Base-by-base conservation (phyloP, 306 rosid genomes). In the Coriaria nepalensis region DNA sequence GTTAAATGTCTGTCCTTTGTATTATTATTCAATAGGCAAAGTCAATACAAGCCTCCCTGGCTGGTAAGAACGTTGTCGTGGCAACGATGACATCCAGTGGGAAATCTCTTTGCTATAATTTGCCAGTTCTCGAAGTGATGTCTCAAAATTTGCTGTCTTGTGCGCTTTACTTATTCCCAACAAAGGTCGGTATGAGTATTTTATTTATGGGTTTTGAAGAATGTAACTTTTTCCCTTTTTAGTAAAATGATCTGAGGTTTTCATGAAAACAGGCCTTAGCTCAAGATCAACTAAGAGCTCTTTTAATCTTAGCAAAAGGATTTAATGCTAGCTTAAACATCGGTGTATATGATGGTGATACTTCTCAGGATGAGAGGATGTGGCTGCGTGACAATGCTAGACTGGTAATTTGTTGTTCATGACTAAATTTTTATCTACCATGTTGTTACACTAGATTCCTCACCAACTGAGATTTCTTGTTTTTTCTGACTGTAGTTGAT, bases 41-140 rank as follows among this genome's bases (percentile, higher is more conserved):
- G 60, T 71, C 93, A 33, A 74, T 77, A 59, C 73, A 77, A 76
- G 82, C 93, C 52, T 88, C 97, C 56, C 62, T 84, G 62, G 51
- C 63, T 35, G 90, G 93, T 39, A 68, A 78, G 67, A 62, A 84
- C 73, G 82, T 88, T 62, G 90, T 71, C 15, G 86, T 88, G 40
- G 81, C 97, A 39, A 88, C 95, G 56, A 81, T 77, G 95, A 81
- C 97, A 53, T 88, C 97, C 41, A 88, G 97, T 61, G 97, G 93
- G 46, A 88, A 88, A 74, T 88, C 97, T 55, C 90, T 88, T 57
- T 88, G 93, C 75, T 81, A 88, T 67, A 88, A 88, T 68, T 59
- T 88, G 44, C 86, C 97, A 20, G 86, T 81, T 66, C 73, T 88
- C 32, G 93, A 88, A 68, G 69, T 46, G 13, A 36, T 88, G 75